Conservation (phyloP, 192 early-diverging fungal genomes). For the Pilobolus umbonatus region DNA sequence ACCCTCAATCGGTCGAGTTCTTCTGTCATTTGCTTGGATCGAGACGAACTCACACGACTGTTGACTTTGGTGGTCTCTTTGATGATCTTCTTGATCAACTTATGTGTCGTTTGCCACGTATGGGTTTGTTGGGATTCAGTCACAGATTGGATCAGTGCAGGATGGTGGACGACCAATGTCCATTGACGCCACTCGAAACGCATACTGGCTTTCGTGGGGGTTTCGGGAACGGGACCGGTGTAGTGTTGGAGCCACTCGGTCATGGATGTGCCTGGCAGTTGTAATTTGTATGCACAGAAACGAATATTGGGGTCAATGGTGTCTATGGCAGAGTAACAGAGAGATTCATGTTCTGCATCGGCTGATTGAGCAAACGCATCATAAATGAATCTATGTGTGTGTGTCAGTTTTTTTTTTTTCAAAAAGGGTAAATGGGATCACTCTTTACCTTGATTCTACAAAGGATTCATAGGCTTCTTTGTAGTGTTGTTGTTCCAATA, state of each 20-base stretch:
- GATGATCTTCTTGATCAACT: slow-evolving; percentile 52
- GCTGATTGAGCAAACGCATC: slow-evolving; percentile 49
- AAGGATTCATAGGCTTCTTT: slow-evolving; percentile 58
- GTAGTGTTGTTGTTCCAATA: slow-evolving; percentile 68
- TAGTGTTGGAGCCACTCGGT: slow-evolving; percentile 34
- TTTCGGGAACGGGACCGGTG: slow-evolving; percentile 43
- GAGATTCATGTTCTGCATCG: slow-evolving; percentile 51
- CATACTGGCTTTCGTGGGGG: slow-evolving; percentile 36
- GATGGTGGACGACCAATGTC: too few species aligned
- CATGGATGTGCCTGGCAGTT: too few species aligned
- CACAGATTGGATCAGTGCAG: too few species aligned
- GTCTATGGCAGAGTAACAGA: slow-evolving; percentile 67
- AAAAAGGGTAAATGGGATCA: background rate
- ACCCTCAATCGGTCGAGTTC: slow-evolving; percentile 50
- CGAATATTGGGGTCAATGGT: slow-evolving; percentile 75
- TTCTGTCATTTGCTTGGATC: slow-evolving; percentile 53
- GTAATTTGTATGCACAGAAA: slow-evolving; percentile 72
- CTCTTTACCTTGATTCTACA: slow-evolving; percentile 50
- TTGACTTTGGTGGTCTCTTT: slow-evolving; percentile 60
- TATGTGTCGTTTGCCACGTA: too few species aligned
- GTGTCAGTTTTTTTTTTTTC: background rate
- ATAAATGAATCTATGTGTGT: slow-evolving; percentile 54
- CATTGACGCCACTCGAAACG: slow-evolving; percentile 43
- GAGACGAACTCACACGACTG: slow-evolving; percentile 65
- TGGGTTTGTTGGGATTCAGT: too few species aligned